A percentile compares a stretch with the other conserved stretches of the same genome.
Evolutionary conservation across 352 stramenopile species (phyloP).

Genomic region (Phytopythium aichiense): DNA sequence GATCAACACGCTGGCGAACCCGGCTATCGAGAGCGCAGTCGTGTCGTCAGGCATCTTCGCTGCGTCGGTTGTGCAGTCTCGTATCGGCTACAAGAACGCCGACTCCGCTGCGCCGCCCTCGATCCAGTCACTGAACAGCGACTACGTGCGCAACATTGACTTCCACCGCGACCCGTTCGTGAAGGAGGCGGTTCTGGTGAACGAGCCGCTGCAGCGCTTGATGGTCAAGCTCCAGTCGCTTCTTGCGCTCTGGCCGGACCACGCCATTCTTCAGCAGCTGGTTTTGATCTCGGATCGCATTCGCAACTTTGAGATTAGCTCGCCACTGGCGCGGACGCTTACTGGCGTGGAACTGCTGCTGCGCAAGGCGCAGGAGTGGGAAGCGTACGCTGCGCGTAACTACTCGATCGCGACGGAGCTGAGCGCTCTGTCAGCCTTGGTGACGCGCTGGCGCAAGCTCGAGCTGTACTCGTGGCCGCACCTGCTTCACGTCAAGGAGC

Average conservation of each 20-base stretch:
- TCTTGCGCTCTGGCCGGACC: constrained; percentile 93
- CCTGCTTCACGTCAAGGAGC: constrained; percentile 90
- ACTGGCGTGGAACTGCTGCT: constrained; percentile 95
- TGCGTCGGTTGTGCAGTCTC: constrained; percentile 65
- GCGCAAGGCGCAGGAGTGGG: constrained; percentile 98
- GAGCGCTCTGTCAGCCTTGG: constrained; percentile 88
- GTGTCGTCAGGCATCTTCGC: constrained; percentile 53
- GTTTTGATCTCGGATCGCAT: constrained; percentile 88
- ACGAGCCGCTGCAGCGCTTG: constrained; percentile 84
- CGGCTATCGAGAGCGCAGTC: constrained; percentile 43
- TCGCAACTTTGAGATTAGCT: constrained; percentile 85
- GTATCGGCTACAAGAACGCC: constrained; percentile 37
- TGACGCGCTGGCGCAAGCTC: constrained; percentile 97
- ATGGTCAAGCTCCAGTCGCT: constrained; percentile 90
- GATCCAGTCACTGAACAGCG: constrained; percentile 55
- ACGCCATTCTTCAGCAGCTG: constrained; percentile 96
- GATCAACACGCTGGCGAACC: constrained; percentile 51
- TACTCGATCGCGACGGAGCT: constrained; percentile 93
- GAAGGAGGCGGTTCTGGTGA: constrained; percentile 89
- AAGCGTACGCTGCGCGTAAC: constrained; percentile 92
- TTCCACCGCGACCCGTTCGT: constrained; percentile 95
- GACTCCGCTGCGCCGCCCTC: constrained; percentile 32
- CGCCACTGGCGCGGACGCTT: constrained; percentile 88
- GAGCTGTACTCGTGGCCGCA: constrained; percentile 97
- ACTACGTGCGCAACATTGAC: constrained; percentile 82